Evolutionary conservation across 179 eudicot genomes (phyloP).

Genomic region (Patellifolia procumbens): DNA sequence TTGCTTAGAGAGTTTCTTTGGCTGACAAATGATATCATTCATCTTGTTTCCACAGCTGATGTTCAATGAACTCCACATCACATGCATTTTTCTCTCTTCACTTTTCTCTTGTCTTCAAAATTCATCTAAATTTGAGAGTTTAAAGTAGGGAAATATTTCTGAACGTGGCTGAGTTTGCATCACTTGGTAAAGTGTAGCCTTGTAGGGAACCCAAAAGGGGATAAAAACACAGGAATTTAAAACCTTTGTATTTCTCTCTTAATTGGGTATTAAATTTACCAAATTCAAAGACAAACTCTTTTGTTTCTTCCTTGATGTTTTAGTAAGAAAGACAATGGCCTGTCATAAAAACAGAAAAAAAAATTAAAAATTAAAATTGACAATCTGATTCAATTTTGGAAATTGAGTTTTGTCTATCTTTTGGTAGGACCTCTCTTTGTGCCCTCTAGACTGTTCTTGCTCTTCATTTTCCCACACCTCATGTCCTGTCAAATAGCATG

Average conservation of each 20-base stretch:
- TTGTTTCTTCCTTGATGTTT: not conserved
- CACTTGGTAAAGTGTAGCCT: not conserved
- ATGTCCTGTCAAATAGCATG: not conserved
- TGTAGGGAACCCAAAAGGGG: constrained; percentile 8
- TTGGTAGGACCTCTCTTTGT: not conserved
- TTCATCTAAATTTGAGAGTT: not conserved
- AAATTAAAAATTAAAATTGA: too few relatives aligned
- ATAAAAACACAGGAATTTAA: constrained; percentile 25
- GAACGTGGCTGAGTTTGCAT: constrained; percentile 20
- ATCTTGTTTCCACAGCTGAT: constrained; percentile 29
- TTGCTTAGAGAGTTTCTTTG: constrained; percentile 13
- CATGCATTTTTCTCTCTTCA: constrained; percentile 31
- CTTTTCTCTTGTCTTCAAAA: not conserved
- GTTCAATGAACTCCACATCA: constrained; percentile 38
- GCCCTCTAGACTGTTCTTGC: not conserved
- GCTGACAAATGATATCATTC: constrained; percentile 27
- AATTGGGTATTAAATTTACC: constrained; percentile 24
- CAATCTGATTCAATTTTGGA: too few relatives aligned
- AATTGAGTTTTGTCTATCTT: too few relatives aligned
- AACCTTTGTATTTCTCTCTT: constrained; percentile 25
- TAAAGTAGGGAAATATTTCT: constrained; percentile 3
- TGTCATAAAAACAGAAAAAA: not conserved
- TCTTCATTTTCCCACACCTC: not conserved
- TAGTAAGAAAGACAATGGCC: not conserved
- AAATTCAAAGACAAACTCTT: constrained; percentile 10